Evolutionary conservation across 1,139 yeast genomes (phyloP).

Genomic region (Lodderomyces orthopsilosis): DNA sequence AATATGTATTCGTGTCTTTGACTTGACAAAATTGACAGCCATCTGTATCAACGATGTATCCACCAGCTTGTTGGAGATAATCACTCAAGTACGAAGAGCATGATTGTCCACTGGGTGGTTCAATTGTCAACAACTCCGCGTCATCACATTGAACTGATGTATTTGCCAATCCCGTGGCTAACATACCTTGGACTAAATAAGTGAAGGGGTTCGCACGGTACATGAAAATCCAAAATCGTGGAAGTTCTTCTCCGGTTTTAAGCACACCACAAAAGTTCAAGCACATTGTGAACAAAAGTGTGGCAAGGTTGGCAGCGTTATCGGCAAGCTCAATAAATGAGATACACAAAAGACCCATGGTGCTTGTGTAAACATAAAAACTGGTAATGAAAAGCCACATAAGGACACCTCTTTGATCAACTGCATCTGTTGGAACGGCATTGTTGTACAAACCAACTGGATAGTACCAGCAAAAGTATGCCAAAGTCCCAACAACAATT

Average conservation of each 20-base stretch:
- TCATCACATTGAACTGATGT: conserved; percentile 25
- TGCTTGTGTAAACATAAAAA: conserved; percentile 31
- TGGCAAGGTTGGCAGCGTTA: conserved; percentile 37
- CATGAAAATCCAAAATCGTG: conserved; percentile 51
- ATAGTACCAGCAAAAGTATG: conserved; percentile 76
- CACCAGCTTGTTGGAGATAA: conserved; percentile 52
- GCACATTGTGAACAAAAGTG: conserved; percentile 29
- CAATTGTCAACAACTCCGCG: conserved; percentile 25
- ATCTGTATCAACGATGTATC: conserved; percentile 31
- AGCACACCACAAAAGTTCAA: conserved; percentile 39
- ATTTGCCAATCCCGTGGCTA: conserved; percentile 26
- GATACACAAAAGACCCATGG: conserved; percentile 38
- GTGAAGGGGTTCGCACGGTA: conserved; percentile 69
- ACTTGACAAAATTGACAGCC: conserved; percentile 55
- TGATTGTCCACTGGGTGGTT: conserved; percentile 46
- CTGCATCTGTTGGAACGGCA: conserved; percentile 37
- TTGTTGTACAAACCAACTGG: conserved; percentile 70
- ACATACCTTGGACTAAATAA: conserved; percentile 41
- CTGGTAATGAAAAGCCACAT: conserved; percentile 44
- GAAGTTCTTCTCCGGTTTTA: conserved; percentile 24
- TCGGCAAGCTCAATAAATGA: conserved; percentile 38
- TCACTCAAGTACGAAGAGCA: conserved; percentile 39
- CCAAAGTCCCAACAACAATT: conserved; percentile 57
- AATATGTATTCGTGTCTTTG: conserved; percentile 49
- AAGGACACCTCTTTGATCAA: conserved; percentile 39